phyloP scores from a whole-genome alignment of 1,284 basidiomycete species.

The Leccinum fuscescens region DNA sequence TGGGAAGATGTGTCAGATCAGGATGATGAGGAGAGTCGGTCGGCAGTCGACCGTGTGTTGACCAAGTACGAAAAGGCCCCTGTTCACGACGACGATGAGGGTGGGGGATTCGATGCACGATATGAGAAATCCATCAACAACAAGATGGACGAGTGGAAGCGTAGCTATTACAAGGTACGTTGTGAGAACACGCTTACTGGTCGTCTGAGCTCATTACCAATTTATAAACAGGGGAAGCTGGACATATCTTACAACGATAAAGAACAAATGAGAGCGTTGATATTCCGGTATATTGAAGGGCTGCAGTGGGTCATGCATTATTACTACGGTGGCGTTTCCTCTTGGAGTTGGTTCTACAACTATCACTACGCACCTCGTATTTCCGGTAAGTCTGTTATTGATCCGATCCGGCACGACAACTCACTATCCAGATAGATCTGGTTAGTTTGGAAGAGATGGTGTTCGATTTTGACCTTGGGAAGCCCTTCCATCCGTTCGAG shows the following conservation, averaged over 20 bases:
- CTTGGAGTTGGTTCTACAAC: conserved; percentile 99
- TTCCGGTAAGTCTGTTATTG: conserved; percentile 57
- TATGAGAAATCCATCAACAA: conserved; percentile 72
- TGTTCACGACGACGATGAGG: conserved; percentile 64
- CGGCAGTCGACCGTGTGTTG: conserved; percentile 81
- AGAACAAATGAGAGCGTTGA: conserved; percentile 64
- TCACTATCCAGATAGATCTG: conserved; percentile 57
- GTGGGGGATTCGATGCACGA: conserved; percentile 74
- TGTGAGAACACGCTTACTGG: not conserved
- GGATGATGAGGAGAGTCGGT: conserved; percentile 58
- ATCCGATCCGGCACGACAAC: not conserved
- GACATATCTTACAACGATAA: conserved; percentile 74
- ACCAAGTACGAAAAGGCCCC: conserved; percentile 87
- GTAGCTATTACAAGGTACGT: conserved; percentile 81
- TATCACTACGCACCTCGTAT: conserved; percentile 97
- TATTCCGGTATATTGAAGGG: conserved; percentile 88
- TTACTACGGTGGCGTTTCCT: conserved; percentile 95
- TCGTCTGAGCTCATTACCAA: not conserved
- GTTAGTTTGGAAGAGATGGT: conserved; percentile 72
- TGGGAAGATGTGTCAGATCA: conserved; percentile 52
- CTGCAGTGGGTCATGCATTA: conserved; percentile 99
- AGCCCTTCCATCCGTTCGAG: conserved; percentile 92
- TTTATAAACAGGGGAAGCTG: conserved; percentile 66
- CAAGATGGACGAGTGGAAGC: conserved; percentile 93
- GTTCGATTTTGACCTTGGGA: conserved; percentile 86